phyloP scores from a whole-genome alignment of 352 stramenopile genomes.

The Hyphochytrium catenoides region DNA sequence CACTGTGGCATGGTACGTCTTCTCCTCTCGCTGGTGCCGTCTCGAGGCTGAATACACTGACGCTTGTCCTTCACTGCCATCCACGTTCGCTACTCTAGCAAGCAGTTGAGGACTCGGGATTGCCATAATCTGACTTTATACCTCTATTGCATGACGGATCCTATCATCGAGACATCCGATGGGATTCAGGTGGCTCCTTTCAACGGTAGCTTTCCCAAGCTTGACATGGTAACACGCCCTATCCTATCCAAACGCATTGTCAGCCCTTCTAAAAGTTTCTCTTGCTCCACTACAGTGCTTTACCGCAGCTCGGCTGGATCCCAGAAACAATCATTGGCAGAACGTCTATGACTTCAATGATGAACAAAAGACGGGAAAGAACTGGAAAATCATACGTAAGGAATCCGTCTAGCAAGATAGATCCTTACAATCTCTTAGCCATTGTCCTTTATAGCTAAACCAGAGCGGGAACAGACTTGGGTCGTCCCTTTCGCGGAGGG shows the following conservation, averaged over 20 bases:
- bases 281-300: slow-evolving; percentile 23
- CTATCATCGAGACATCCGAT: slow-evolving; percentile 69
- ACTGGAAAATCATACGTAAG: slow-evolving; percentile 39
- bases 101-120: slow-evolving; percentile 65
- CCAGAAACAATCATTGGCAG: slow-evolving; percentile 66
- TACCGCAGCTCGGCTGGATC: slow-evolving; percentile 28
- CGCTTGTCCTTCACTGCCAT: slow-evolving; percentile 1
- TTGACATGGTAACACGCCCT: slow-evolving; percentile 16
- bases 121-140: slow-evolving; percentile 51
- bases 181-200: slow-evolving; percentile 65
- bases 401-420: too few species aligned
- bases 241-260: not conserved
- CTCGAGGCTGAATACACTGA: not conserved
- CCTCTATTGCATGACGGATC: slow-evolving; percentile 67
- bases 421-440: too few species aligned
- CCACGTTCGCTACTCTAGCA: slow-evolving; percentile 16
- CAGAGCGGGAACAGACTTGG: slow-evolving; percentile 21
- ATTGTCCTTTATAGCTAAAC: slow-evolving; percentile 13
- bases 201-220: slow-evolving; percentile 46
- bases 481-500: slow-evolving; percentile 20
- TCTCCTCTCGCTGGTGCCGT: not conserved
- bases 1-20: slow-evolving; percentile 44
- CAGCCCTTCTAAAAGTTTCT: not conserved
- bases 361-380: slow-evolving; percentile 34
- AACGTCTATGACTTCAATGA: slow-evolving; percentile 78